These are phyloP conservation scores for Trichoderma parareesei DNA, from an alignment of 495 filamentous ascomycete species.

Conservation along the genomic window DNA sequence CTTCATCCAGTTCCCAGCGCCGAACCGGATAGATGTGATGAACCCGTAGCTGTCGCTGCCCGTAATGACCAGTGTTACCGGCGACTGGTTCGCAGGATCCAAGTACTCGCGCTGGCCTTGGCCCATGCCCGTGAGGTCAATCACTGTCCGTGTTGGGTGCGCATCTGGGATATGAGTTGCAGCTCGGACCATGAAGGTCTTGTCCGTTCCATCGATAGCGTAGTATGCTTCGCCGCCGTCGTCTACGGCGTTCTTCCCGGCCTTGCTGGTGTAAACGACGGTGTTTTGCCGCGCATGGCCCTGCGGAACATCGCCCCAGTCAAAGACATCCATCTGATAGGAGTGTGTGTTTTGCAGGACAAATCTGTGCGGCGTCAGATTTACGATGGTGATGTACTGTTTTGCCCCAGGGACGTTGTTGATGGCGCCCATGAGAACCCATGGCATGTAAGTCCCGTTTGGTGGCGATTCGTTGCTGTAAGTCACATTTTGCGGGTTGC, in stretches of 20 bases:
- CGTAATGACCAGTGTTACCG: conserved; percentile 21
- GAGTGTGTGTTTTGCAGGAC: conserved; percentile 19
- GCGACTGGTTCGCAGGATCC: conserved; percentile 20
- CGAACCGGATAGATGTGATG: conserved; percentile 22
- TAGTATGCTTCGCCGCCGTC: conserved; percentile 27
- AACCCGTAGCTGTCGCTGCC: conserved; percentile 22
- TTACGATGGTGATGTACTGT: conserved; percentile 25
- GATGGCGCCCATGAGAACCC: conserved; percentile 13
- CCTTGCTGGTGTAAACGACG: conserved; percentile 14
- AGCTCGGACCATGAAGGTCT: conserved; percentile 16
- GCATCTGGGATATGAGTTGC: conserved; percentile 14
- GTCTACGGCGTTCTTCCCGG: conserved; percentile 15
- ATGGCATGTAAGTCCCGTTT: conserved; percentile 14
- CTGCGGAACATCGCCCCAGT: conserved; percentile 18
- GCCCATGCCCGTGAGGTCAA: conserved; percentile 19
- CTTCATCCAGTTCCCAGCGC: conserved; percentile 26
- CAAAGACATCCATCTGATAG: conserved; percentile 25
- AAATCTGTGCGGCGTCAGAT: conserved; percentile 27
- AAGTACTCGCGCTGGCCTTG: conserved; percentile 23
- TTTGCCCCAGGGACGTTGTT: conserved; percentile 14
- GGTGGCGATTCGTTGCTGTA: conserved; percentile 19
- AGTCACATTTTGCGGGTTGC: conserved; percentile 15
- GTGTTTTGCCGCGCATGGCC: conserved; percentile 21
- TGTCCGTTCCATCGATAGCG: conserved; percentile 19
- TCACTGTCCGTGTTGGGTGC: conserved; percentile 16